Base-by-base conservation (phyloP, 2,329 filamentous ascomycete genomes). In the Neofusicoccum laricinum region DNA sequence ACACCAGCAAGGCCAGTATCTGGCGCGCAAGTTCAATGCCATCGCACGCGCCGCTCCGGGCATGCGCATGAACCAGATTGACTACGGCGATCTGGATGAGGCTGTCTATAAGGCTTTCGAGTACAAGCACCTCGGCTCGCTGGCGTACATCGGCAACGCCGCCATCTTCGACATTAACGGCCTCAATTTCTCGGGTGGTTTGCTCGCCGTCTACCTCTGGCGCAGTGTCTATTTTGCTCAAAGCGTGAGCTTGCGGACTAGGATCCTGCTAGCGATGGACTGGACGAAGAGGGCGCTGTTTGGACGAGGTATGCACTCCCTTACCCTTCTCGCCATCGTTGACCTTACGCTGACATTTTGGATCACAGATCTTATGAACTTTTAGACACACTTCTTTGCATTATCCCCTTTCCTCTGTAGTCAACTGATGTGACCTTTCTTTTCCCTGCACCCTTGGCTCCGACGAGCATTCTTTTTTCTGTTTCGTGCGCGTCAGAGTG, bases 261-360 rank as follows among this genome's bases (percentile, higher is more conserved):
- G 94, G 67, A 86, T 92, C 68, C 79, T 99, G 72, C 83, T 99
- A 78, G 93, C 93, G 17, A 97, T 99, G 95, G 95, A 99, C 77
- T 99, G 95, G 95, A 89, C 88, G n/a, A 99, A 98, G 86, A 85
- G 96, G 75, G 91, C 92, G 12, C 78, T 99, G 21, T 99, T 99
- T 81, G 95, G 95, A 69, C 86, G 95, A 88, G 95, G 94, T 97
- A 79, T 81, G 89, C 82, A 64, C 50, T 61, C 36, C n/a, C 19
- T 10, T 7, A 6, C 36, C 11, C 7, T 6, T 3, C 25, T 15
- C 17, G 43, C 12, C 17, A 15, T 17, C 49, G 61, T 48, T 15
- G 15, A 25, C 12, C 21, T 43, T 21, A 55, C 8, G 40, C 58
- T 64, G 59, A 64, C 41, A 19, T 21, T 14, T 63, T 68, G 49